Percentiles rank a stretch among this genome's conserved stretches.
Evolutionary conservation across 352 stramenopile genomes (phyloP).

Genomic region (Pythium aphanidermatum): DNA sequence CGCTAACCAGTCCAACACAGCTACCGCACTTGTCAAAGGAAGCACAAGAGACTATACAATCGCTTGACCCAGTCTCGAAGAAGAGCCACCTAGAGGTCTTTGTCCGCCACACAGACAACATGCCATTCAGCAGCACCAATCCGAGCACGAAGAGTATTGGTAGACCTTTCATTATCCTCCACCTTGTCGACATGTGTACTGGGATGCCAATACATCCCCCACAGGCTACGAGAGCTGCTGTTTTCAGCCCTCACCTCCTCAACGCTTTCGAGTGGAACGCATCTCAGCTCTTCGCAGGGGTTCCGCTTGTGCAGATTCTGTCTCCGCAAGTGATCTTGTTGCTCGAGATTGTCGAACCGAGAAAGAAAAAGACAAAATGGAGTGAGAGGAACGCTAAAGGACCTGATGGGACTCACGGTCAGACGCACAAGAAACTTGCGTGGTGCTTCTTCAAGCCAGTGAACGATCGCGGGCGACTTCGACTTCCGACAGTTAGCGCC

Average conservation of each 20-base stretch:
- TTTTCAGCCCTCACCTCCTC: neutral
- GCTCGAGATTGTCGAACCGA: conserved; percentile 47
- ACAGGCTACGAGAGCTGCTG: conserved; percentile 19
- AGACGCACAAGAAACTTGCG: conserved; percentile 24
- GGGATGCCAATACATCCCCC: conserved; percentile 28
- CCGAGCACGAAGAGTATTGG: conserved; percentile 21
- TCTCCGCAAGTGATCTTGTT: conserved; percentile 38
- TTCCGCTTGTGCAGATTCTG: conserved; percentile 24
- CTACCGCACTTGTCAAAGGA: conserved; percentile 1
- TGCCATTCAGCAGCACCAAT: conserved; percentile 29
- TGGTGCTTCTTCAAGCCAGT: conserved; percentile 65
- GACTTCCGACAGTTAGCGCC: conserved; percentile 18
- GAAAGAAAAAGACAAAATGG: conserved; percentile 12
- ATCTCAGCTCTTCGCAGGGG: neutral
- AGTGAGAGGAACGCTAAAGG: too few species aligned
- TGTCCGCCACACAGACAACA: conserved; percentile 39
- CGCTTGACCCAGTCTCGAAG: conserved; percentile 8
- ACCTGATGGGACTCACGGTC: too few species aligned
- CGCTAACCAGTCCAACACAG: neutral
- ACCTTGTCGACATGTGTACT: conserved; percentile 47
- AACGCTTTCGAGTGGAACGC: conserved; percentile 44
- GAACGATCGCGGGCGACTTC: conserved; percentile 36
- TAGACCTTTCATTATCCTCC: conserved; percentile 32
- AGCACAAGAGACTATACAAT: neutral
- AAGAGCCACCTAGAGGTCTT: conserved; percentile 29